These are phyloP conservation scores for Mycena vitilis DNA, from an alignment of 768 basidiomycete species.

Conservation along the genomic window DNA sequence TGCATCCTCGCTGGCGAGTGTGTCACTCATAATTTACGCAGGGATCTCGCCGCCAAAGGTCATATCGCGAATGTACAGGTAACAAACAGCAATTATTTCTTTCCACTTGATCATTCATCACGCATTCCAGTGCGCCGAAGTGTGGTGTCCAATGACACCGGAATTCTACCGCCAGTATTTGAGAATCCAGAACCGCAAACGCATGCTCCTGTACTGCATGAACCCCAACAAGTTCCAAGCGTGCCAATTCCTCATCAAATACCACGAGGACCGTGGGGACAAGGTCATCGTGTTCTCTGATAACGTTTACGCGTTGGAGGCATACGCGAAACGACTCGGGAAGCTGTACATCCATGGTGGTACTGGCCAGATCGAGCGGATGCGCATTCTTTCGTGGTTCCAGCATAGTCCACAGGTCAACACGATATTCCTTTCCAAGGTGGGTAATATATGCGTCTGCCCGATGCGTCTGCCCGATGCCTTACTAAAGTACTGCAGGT, in stretches of 20 bases:
- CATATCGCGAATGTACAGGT: constrained; percentile 99
- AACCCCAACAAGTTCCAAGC: constrained; percentile 99
- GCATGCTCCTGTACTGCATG: constrained; percentile 99
- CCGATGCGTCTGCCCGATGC: background rate
- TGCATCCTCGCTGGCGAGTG: constrained; percentile 21
- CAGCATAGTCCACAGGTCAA: constrained; percentile 96
- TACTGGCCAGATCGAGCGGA: constrained; percentile 93
- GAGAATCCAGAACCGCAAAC: constrained; percentile 90
- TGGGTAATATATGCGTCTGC: constrained; percentile 48
- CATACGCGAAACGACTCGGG: constrained; percentile 92
- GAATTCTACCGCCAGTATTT: constrained; percentile 99
- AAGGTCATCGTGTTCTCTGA: constrained; percentile 99
- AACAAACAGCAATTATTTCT: constrained; percentile 39
- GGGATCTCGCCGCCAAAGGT: constrained; percentile 97
- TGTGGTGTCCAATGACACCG: constrained; percentile 99
- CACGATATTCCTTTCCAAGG: constrained; percentile 99
- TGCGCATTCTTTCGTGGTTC: constrained; percentile 95
- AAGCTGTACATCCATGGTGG: constrained; percentile 98
- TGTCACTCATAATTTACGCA: constrained; percentile 39
- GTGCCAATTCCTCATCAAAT: constrained; percentile 98
- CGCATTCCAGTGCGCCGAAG: constrained; percentile 88
- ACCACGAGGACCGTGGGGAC: constrained; percentile 97
- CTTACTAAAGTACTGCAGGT: constrained; percentile 61
- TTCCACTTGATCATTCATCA: constrained; percentile 12
- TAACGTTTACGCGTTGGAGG: constrained; percentile 96